A percentile compares a stretch with the other conserved stretches of the same genome.
Evolutionary conservation across 768 basidiomycete species (phyloP).

Genomic region (Pisolithus microcarpus): DNA sequence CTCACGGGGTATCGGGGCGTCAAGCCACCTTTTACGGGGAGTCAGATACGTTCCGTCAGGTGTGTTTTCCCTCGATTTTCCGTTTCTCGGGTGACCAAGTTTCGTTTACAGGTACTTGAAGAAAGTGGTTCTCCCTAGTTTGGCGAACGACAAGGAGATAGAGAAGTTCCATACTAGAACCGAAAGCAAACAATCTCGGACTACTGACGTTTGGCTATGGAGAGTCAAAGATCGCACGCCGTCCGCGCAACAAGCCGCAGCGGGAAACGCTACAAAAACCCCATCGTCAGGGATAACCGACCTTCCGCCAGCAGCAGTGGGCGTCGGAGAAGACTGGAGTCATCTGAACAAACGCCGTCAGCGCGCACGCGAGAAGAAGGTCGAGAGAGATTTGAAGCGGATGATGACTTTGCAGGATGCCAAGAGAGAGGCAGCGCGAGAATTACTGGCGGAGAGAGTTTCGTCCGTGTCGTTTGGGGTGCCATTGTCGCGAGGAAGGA

Average conservation of each 20-base stretch:
- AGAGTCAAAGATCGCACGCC: conserved; percentile 4
- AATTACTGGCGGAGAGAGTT: not conserved
- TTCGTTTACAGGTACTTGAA: conserved; percentile 45
- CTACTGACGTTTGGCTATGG: conserved; percentile 40
- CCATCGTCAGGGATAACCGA: not conserved
- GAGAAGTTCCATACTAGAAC: conserved; percentile 29
- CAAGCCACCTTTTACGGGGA: conserved; percentile 34
- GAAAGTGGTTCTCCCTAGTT: conserved; percentile 39
- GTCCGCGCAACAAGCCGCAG: not conserved
- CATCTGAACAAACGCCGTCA: conserved; percentile 53
- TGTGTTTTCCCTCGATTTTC: conserved; percentile 17
- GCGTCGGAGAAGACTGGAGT: conserved; percentile 38
- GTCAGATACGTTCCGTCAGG: conserved; percentile 51
- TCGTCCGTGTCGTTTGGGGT: no score
- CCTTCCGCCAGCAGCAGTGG: conserved; percentile 22
- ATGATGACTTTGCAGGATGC: conserved; percentile 30
- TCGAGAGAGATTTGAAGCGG: conserved; percentile 36
- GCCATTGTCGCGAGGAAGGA: no score
- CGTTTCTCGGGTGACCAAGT: not conserved
- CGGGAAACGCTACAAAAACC: not conserved
- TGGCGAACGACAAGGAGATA: conserved; percentile 37
- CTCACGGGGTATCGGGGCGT: not conserved
- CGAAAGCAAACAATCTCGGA: conserved; percentile 8
- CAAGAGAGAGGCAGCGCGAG: conserved; percentile 4
- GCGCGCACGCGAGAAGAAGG: conserved; percentile 38